Conservation (phyloP, 2,329 filamentous ascomycete species). For the Aulographum hederae region DNA sequence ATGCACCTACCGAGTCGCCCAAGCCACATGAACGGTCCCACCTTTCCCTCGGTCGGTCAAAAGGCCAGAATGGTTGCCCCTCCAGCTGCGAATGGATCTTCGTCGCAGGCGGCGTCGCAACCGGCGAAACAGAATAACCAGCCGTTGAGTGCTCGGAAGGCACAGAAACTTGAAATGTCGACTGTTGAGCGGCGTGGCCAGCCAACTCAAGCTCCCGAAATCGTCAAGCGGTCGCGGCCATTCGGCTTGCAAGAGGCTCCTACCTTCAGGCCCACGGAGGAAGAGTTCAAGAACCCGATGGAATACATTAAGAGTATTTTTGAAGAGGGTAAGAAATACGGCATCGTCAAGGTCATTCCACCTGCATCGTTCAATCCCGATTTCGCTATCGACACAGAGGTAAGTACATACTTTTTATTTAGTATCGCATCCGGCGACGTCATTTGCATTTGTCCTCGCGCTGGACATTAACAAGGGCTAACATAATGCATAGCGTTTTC, state of each 20-base stretch:
- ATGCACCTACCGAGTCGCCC: too few relatives aligned
- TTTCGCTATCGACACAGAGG: slow-evolving; percentile 94
- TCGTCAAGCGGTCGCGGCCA: slow-evolving; percentile 57
- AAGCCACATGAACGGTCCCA: too few relatives aligned
- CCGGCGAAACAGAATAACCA: too few relatives aligned
- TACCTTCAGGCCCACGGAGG: slow-evolving; percentile 73
- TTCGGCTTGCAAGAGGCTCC: slow-evolving; percentile 81
- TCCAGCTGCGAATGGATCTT: too few relatives aligned
- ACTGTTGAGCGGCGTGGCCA: slow-evolving; percentile 87
- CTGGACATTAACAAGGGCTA: neutral
- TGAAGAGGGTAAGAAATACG: slow-evolving; percentile 70
- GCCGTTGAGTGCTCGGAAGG: slow-evolving; percentile 43
- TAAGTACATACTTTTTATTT: slow-evolving; percentile 24
- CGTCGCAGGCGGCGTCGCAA: too few relatives aligned
- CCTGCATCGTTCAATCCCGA: slow-evolving; percentile 86
- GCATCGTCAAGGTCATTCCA: slow-evolving; percentile 89
- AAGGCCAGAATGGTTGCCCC: too few relatives aligned
- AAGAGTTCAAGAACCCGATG: slow-evolving; percentile 89
- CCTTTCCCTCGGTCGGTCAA: too few relatives aligned
- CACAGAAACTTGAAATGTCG: slow-evolving; percentile 58
- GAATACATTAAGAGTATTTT: slow-evolving; percentile 86
- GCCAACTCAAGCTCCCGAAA: slow-evolving; percentile 41
- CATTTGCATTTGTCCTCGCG: neutral
- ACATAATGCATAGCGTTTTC: slow-evolving; percentile 53
- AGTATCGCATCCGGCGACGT: neutral